Conservation (phyloP, 2,329 filamentous ascomycete genomes). For the Sporothrix sp. region DNA sequence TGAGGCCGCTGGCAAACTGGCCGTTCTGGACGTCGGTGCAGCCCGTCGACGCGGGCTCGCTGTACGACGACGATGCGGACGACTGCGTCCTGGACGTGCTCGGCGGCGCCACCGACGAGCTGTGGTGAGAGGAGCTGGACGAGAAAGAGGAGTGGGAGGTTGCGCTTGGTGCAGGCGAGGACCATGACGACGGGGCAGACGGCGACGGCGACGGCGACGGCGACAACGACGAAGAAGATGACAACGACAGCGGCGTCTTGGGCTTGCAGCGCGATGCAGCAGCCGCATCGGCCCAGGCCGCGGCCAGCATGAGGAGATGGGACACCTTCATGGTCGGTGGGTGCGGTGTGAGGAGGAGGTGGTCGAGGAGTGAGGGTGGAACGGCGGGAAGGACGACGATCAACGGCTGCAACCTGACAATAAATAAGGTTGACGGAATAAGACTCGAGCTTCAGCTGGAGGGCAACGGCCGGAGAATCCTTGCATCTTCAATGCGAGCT, state of each 20-base stretch:
- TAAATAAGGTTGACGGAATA: not conserved
- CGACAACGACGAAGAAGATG: not conserved
- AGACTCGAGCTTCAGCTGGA: not conserved
- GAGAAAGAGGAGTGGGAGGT: not conserved
- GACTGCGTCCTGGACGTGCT: not conserved
- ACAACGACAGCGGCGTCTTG: not conserved
- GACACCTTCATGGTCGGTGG: not conserved
- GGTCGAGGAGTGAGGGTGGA: not conserved
- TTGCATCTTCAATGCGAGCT: not conserved
- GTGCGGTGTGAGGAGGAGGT: not conserved
- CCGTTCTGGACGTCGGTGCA: not conserved
- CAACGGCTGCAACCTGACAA: not conserved
- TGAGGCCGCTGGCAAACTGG: not conserved
- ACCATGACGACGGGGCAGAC: not conserved
- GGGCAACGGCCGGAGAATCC: not conserved
- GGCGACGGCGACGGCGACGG: not conserved
- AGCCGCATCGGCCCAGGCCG: not conserved
- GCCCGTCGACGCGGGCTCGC: not conserved
- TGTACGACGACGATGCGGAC: not conserved
- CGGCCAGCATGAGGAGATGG: not conserved
- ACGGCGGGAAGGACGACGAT: not conserved
- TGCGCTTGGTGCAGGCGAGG: not conserved
- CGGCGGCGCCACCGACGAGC: not conserved
- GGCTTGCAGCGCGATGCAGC: conserved; percentile 1
- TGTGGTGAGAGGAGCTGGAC: not conserved